Conservation (phyloP, 139 green algal genomes). For the Deuterostichococcus epilithicus region DNA sequence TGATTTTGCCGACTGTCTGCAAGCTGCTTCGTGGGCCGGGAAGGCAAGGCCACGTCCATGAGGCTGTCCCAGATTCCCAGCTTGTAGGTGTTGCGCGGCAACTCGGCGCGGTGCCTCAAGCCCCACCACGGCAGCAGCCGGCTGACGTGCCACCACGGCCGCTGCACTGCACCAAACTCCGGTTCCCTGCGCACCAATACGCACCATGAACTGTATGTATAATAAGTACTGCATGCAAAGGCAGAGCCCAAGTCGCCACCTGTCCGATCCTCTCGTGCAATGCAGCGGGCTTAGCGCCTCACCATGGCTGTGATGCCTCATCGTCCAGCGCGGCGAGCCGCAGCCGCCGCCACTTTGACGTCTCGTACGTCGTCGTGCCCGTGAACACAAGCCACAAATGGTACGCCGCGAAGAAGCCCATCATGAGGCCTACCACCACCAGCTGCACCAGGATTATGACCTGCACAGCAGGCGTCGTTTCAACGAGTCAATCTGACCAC, state of each 20-base stretch:
- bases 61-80: neutral
- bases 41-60: neutral
- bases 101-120: too few species aligned
- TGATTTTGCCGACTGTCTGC: neutral
- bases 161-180: neutral
- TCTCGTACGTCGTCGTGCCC: constrained; percentile 25
- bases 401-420: constrained; percentile 27
- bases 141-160: neutral
- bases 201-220: neutral
- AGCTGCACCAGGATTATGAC: constrained; percentile 19
- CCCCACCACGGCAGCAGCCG: neutral
- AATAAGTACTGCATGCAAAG: neutral
- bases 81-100: neutral
- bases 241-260: neutral
- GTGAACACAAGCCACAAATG: constrained; percentile 15
- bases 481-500: neutral
- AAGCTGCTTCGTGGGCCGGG: neutral
- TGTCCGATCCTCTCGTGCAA: neutral
- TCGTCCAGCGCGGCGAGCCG: neutral
- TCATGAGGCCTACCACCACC: constrained; percentile 3
- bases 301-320: neutral
- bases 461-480: neutral
- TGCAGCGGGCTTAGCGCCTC: neutral
- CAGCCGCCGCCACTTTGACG: neutral
- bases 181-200: neutral